A percentile compares a stretch with the other conserved stretches of the same genome.
Conservation (phyloP, 306 rosid genomes). For the Prunus kanzakura region DNA sequence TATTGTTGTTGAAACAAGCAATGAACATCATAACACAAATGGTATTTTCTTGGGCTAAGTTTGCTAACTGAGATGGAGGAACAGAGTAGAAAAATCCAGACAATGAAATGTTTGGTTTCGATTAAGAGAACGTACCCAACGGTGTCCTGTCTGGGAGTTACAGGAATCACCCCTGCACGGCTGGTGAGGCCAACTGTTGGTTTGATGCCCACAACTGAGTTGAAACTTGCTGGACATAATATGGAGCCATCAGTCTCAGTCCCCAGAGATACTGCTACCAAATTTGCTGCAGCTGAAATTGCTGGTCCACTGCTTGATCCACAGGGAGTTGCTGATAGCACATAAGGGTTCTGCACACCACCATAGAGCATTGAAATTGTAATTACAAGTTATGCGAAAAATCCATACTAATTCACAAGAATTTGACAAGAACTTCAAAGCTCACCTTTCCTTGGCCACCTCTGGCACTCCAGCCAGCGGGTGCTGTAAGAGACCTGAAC, state of each 20-base stretch:
- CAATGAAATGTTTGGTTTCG: too few relatives aligned
- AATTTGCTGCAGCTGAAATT: conserved; percentile 47
- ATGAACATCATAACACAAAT: too few relatives aligned
- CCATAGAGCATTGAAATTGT: background rate
- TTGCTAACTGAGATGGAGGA: too few relatives aligned
- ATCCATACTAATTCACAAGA: background rate
- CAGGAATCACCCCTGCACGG: conserved; percentile 40
- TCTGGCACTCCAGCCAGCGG: conserved; percentile 50
- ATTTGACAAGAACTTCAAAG: background rate
- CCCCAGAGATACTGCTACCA: conserved; percentile 44
- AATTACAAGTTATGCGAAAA: background rate
- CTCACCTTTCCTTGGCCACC: conserved; percentile 55
- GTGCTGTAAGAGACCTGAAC: conserved; percentile 29
- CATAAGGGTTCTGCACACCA: conserved; percentile 39
- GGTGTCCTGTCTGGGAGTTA: conserved; percentile 42
- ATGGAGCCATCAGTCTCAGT: conserved; percentile 51
- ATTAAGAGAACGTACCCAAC: conserved; percentile 31
- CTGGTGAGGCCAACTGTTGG: conserved; percentile 54
- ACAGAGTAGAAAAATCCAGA: too few relatives aligned
- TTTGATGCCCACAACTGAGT: conserved; percentile 52
- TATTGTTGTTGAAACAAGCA: too few relatives aligned
- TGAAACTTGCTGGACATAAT: conserved; percentile 37
- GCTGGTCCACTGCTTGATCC: conserved; percentile 64
- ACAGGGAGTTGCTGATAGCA: conserved; percentile 29
- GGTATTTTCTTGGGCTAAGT: too few relatives aligned